Evolutionary conservation across 192 early-diverging fungal genomes (phyloP), one percentile per base, ranked within the genome.

Genomic region (Coemansia nantahalensis): DNA sequence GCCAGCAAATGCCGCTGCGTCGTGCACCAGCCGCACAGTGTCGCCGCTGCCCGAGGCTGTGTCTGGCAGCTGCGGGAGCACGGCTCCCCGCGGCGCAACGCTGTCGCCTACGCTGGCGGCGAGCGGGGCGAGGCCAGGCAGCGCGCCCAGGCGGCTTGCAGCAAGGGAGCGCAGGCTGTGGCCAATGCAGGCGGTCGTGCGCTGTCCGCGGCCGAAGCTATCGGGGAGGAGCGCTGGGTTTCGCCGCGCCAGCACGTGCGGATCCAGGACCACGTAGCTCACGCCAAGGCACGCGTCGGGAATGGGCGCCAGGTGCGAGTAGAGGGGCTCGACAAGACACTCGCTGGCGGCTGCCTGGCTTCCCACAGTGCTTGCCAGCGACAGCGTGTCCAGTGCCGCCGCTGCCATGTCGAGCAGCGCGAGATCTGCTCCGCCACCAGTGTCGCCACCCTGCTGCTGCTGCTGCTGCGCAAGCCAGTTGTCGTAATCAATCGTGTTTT

Each of bases 231-330:
- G 51, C 14, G 41, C 33, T 12, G 40, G 31, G 24, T 59, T 67
- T 34, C 31, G 40, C n/a, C 71, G 42, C 5, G 51, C 37, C 15
- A 63, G 43, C 11, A 59, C 43, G 22, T 63, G 60, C 11, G 47
- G 40, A 32, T 75, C 71, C 30, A 75, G 24, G 14, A 54, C 40
- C 11, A 59, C 19, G 34, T 75, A 75, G 56, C 36, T 54, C 31
- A 75, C 60, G n/a, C 48, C 55, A 8, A 75, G 48, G 30, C 71
- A 75, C 21, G 52, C 55, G 8, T 75, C 71, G 19, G 11, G 4
- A 64, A 75, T 58, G 1, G 71, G 64, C 13, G 54, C 16, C 16
- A 52, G 4, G 16, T 18, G 16, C 14, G 64, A 54, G 23, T 62
- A 37, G n/a, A 67, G 38, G 8, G 64, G 71, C 51, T 75, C 71